Conservation (phyloP, 2,329 filamentous ascomycete species). For the Fusarium pseudograminearum region DNA sequence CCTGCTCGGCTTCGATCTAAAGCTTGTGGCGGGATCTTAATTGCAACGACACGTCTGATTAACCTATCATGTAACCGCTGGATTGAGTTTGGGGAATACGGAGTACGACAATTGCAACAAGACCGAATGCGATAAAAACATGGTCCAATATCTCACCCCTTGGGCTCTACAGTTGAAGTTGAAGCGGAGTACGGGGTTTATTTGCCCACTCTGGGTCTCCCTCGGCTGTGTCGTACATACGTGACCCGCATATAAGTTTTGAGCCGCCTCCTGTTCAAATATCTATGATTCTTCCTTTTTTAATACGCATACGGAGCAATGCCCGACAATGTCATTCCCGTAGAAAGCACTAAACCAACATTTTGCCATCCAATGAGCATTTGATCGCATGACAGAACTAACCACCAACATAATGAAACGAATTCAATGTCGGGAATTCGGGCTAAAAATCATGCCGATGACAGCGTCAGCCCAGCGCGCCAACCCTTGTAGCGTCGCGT, state of each 20-base stretch:
- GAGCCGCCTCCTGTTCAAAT: not conserved
- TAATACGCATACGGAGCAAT: not conserved
- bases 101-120: constrained; percentile 16
- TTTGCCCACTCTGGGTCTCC: not conserved
- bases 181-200: constrained; percentile 1
- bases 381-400: not conserved
- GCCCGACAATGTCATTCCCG: constrained; percentile 1
- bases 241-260: constrained; percentile 3
- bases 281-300: constrained; percentile 33
- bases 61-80: constrained; percentile 1
- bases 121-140: constrained; percentile 11
- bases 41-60: constrained; percentile 6
- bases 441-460: constrained; percentile 30
- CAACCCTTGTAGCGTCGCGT: constrained; percentile 15
- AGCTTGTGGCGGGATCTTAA: constrained; percentile 11
- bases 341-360: not conserved
- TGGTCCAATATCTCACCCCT: constrained; percentile 1
- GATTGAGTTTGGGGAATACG: constrained; percentile 27
- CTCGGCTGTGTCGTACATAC: not conserved
- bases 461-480: constrained; percentile 16
- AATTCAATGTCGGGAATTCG: constrained; percentile 16
- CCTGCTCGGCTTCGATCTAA: constrained; percentile 7
- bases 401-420: not conserved
- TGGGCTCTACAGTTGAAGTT: not conserved
- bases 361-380: constrained; percentile 3